Base-by-base conservation (phyloP, 1,139 yeast species). In the Diutina mesorugosa region DNA sequence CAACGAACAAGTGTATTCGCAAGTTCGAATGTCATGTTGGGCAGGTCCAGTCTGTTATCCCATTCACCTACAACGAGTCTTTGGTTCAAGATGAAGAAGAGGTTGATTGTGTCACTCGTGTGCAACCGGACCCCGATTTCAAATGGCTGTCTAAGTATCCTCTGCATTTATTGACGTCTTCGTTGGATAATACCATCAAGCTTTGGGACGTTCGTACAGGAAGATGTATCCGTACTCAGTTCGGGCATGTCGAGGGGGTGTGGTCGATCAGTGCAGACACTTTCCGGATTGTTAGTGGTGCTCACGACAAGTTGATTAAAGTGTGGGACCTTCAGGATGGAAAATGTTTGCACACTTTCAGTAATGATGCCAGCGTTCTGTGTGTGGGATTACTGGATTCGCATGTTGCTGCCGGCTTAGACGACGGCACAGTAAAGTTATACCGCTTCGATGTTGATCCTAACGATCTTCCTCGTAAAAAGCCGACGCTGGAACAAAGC, bases 201-300 rank as follows among this genome's bases (percentile, higher is more conserved):
- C 71, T 93, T 55, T 93, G 98, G 98, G 95, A 90, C 64, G 85
- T 90, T 45, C 76, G 77, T 60, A 81, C 95, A 0, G 97, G 97
- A 4, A 82, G 83, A 67, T 91, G 98, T 66, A 82, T 90, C 21
- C 78, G 97, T 58, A 91, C 99, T 0, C 91, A 93, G 67, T 91
- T 91, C 71, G 99, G 99, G 6, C 99, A 93, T 66, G 90, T 91
- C 57, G 98, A 93, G 69, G 98, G 98, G 21, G 96, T 93, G 21
- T 91, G 98, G 97, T 89, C 93, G 50, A 87, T 93, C 59, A 90
- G 93, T 18, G 95, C 97, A 0, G 98, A 93, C 72, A 90, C 93
- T 51, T 93, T 93, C 76, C 79, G 99, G 62, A 87, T 93, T 53
- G 88, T 91, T 18, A 85, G 95, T 66, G 98, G 97, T 2, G 93